Base-by-base conservation (phyloP, 2,329 filamentous ascomycete genomes). In the Pseudogymnoascus sp. region DNA sequence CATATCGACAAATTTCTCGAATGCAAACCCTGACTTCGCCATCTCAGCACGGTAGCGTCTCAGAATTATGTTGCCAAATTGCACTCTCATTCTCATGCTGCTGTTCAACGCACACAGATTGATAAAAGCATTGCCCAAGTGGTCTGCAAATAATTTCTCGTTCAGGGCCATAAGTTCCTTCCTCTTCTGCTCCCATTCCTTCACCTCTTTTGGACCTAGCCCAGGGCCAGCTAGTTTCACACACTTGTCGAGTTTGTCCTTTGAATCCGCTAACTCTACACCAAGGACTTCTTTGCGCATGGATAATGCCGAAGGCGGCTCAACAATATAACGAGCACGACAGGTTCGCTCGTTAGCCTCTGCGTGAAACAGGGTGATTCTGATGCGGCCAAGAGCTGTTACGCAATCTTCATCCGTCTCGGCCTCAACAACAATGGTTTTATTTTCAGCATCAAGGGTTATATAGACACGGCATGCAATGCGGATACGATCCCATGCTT, bases 11-110 rank as follows among this genome's bases (percentile, higher is more conserved):
- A 74, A 72, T 2, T 66, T 60, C 14, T 65, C 40, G 35, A 69
- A 70, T 5, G 59, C 31, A 31, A 64, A 66, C 9, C 66, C 35
- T 5, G 37, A 49, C 8, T 65, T 45, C 14, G 21, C 18, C 40
- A 72, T 69, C 3, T 60, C 62, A 16, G 62, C 63, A 11, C 60
- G 66, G 45, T 66, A 71, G 11, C 64, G 61, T 14, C 28, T 63
- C 1, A 74, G 60, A 31, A 65, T 60, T 7, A 70, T 35, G 41
- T 70, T 65, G 14, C 71, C 72, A 61, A 73, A 72, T 33, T 71
- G 66, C 6, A 73, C 65, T 18, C 72, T 66, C 69, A 74, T 71
- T 35, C 66, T 65, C 70, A 73, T 71, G 65, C 67, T 67, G 25
- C 63, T 64, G 33, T 67, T 69, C 3, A 70, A 28, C 12, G 65